These are phyloP conservation scores for Alternaria solani DNA, from an alignment of 2,329 filamentous ascomycete genomes.

Conservation along the genomic window DNA sequence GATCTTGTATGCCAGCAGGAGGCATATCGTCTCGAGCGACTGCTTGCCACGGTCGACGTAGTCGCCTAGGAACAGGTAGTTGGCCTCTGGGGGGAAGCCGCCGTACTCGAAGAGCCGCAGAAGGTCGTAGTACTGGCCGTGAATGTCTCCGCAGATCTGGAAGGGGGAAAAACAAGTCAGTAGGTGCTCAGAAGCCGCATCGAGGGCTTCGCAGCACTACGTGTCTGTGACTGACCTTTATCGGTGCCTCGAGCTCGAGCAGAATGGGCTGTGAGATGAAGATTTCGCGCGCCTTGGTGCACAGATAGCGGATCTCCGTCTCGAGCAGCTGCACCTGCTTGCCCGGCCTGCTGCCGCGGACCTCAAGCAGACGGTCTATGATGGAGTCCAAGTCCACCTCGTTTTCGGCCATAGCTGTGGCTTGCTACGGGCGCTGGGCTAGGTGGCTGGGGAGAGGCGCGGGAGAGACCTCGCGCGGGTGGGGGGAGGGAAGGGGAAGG, in stretches of 20 bases:
- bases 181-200: slow-evolving; percentile 5
- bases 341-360: slow-evolving; percentile 94
- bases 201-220: slow-evolving; percentile 8
- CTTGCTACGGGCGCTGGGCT: slow-evolving; percentile 44
- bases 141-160: slow-evolving; percentile 98
- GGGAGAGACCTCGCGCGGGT: slow-evolving; percentile 47
- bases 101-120: slow-evolving; percentile 97
- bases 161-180: slow-evolving; percentile 19
- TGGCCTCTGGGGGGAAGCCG: slow-evolving; percentile 96
- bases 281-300: slow-evolving; percentile 98
- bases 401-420: slow-evolving; percentile 74
- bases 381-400: slow-evolving; percentile 99
- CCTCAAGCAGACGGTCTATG: slow-evolving; percentile 97
- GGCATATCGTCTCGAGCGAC: slow-evolving; percentile 96
- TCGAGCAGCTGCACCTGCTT: slow-evolving; percentile 98
- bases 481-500: slow-evolving; percentile 35
- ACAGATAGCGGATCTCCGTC: slow-evolving; percentile 94
- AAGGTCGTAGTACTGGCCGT: slow-evolving; percentile 98
- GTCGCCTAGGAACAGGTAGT: slow-evolving; percentile 99
- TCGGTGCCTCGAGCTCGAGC: slow-evolving; percentile 95
- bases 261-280: slow-evolving; percentile 99
- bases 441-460: slow-evolving; percentile 37
- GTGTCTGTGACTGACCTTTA: slow-evolving; percentile 76
- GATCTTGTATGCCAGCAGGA: slow-evolving; percentile 98
- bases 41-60: slow-evolving; percentile 99